phyloP scores from a whole-genome alignment of 2,329 filamentous ascomycete species.

The Cercospora sesami region DNA sequence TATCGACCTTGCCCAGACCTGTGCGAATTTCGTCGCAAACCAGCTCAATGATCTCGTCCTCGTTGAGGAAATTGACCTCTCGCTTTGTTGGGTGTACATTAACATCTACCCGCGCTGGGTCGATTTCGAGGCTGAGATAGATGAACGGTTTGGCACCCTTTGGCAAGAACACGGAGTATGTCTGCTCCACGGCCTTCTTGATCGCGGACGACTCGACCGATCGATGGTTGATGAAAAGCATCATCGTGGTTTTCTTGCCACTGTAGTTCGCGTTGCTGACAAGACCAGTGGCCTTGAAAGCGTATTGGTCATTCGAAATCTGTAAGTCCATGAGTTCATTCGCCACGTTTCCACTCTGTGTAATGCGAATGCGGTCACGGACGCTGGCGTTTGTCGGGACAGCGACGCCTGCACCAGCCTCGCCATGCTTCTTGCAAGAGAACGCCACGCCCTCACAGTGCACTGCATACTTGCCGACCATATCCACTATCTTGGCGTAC shows the following conservation, averaged over 20 bases:
- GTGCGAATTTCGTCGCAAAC: constrained; percentile 78
- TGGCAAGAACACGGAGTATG: constrained; percentile 81
- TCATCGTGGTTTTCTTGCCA: constrained; percentile 80
- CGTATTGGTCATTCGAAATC: constrained; percentile 72
- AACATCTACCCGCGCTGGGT: constrained; percentile 88
- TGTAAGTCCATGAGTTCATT: constrained; percentile 82
- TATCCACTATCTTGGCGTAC: constrained; percentile 95
- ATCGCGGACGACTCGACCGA: constrained; percentile 86
- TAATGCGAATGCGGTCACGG: constrained; percentile 83
- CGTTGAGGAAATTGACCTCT: constrained; percentile 95
- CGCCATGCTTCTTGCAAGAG: constrained; percentile 94
- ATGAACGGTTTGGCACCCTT: constrained; percentile 94
- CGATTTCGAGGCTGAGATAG: constrained; percentile 89
- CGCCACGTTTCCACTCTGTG: constrained; percentile 79
- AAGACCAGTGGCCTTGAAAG: constrained; percentile 78
- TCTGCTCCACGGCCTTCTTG: constrained; percentile 87
- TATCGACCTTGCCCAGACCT: constrained; percentile 82
- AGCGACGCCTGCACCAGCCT: constrained; percentile 73
- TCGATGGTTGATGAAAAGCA: constrained; percentile 96
- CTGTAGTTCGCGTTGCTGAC: constrained; percentile 93
- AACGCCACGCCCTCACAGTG: constrained; percentile 91
- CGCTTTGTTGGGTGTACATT: constrained; percentile 97
- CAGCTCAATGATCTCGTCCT: constrained; percentile 89
- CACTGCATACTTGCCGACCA: constrained; percentile 88
- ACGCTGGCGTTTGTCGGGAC: constrained; percentile 71